Evolutionary conservation across 768 basidiomycete genomes (phyloP).

Genomic region (Xerocomus spinulosus): DNA sequence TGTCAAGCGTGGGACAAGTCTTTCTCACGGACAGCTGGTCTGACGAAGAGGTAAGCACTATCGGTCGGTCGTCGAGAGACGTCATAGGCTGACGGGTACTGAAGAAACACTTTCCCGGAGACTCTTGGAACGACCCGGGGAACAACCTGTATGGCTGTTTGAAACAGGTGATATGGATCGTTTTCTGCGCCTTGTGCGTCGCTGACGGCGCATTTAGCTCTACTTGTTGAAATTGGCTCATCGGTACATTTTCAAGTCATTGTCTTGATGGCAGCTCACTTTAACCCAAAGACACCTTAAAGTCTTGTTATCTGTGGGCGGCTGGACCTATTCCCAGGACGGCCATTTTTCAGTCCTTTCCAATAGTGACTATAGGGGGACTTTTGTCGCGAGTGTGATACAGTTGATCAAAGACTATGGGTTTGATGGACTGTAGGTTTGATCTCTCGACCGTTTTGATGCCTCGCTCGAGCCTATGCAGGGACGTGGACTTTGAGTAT

Average conservation of each 20-base stretch:
- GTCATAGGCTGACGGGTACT: slow-evolving; percentile 8
- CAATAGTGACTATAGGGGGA: slow-evolving; percentile 43
- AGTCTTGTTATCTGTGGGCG: slow-evolving; percentile 50
- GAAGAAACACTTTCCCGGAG: slow-evolving; percentile 67
- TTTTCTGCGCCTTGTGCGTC: not conserved
- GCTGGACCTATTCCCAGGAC: slow-evolving; percentile 68
- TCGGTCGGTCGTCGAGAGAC: not conserved
- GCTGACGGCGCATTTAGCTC: slow-evolving; percentile 20
- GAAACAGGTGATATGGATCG: slow-evolving; percentile 55
- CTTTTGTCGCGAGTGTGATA: slow-evolving; percentile 59
- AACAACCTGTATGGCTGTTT: slow-evolving; percentile 79
- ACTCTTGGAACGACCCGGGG: slow-evolving; percentile 69
- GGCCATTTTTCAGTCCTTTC: slow-evolving; percentile 68
- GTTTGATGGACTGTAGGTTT: slow-evolving; percentile 67
- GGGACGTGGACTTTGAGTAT: slow-evolving; percentile 79
- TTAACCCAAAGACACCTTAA: slow-evolving; percentile 37
- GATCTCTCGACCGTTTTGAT: not conserved
- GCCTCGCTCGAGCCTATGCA: slow-evolving; percentile 15
- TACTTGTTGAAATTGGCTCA: slow-evolving; percentile 57
- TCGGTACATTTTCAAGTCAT: slow-evolving; percentile 27
- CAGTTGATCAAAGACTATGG: slow-evolving; percentile 69
- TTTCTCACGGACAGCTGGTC: slow-evolving; percentile 69
- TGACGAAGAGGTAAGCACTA: slow-evolving; percentile 53
- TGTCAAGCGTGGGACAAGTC: slow-evolving; percentile 57
- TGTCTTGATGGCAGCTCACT: not conserved